Evolutionary conservation across 257 asterid species (phyloP).

Genomic region (Solanum chaucha): DNA sequence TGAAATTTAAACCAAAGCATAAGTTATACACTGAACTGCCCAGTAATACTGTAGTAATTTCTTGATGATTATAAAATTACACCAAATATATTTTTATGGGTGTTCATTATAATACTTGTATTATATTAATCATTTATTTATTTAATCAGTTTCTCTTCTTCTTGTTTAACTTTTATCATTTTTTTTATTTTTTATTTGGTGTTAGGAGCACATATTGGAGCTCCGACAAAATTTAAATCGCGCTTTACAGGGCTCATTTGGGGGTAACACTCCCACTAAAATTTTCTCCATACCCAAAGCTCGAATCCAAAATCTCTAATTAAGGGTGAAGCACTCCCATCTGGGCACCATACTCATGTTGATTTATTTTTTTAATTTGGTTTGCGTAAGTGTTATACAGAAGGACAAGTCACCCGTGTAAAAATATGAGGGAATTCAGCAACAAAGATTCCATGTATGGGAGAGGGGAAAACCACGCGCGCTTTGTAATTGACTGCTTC

Average conservation of each 20-base stretch:
- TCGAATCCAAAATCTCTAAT: rapidly evolving
- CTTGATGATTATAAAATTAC: too few species aligned
- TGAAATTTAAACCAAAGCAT: not conserved
- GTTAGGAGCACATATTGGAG: rapidly evolving
- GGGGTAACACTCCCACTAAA: rapidly evolving
- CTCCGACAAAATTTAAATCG: rapidly evolving
- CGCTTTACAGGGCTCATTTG: rapidly evolving
- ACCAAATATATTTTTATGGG: too few species aligned
- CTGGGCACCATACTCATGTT: too few species aligned
- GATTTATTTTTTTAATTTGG: not conserved
- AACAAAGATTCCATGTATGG: not conserved
- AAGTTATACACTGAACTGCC: not conserved
- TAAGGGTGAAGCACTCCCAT: rapidly evolving
- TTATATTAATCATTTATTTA: too few species aligned
- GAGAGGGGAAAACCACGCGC: not conserved
- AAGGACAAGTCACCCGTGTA: not conserved
- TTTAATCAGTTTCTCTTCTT: too few species aligned
- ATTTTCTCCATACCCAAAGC: rapidly evolving
- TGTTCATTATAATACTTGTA: not conserved
- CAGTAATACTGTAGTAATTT: too few species aligned
- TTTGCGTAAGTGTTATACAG: not conserved
- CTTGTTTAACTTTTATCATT: too few species aligned
- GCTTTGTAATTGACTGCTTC: not conserved
- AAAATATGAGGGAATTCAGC: not conserved
- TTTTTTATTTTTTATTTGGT: rapidly evolving